Evolutionary conservation across 768 basidiomycete species (phyloP).

Genomic region (Lentinula guzmanii): DNA sequence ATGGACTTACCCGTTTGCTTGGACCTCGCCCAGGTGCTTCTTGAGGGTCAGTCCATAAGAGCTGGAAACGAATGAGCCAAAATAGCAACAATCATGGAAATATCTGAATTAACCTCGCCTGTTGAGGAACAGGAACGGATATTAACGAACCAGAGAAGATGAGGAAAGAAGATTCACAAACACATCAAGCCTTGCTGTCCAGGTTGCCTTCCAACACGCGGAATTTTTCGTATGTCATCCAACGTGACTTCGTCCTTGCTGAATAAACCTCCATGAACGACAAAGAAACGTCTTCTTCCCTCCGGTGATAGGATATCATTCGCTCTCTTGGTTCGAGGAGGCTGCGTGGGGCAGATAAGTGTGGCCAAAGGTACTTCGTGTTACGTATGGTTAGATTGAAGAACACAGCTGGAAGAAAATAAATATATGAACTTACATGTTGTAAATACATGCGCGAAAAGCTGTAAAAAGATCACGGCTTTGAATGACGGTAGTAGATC

Average conservation of each 20-base stretch:
- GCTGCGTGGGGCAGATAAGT: constrained; percentile 70
- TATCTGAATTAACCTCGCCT: constrained; percentile 56
- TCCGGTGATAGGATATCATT: constrained; percentile 74
- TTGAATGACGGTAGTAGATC: neutral
- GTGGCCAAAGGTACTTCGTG: constrained; percentile 85
- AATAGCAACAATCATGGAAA: neutral
- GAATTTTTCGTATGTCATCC: constrained; percentile 86
- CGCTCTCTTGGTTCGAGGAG: constrained; percentile 32
- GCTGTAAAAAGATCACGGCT: constrained; percentile 29
- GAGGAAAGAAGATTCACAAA: constrained; percentile 26
- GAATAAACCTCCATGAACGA: constrained; percentile 95
- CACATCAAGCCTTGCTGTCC: constrained; percentile 96
- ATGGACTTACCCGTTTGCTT: constrained; percentile 78
- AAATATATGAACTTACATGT: constrained; percentile 46
- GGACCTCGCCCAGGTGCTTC: constrained; percentile 84
- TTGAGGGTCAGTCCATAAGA: constrained; percentile 97
- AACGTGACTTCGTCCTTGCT: constrained; percentile 93
- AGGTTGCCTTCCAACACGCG: constrained; percentile 84
- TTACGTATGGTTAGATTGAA: neutral
- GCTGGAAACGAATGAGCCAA: constrained; percentile 30
- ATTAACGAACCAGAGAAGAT: neutral
- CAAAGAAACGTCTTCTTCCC: constrained; percentile 84
- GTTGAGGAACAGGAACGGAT: constrained; percentile 11
- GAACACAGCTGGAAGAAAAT: neutral
- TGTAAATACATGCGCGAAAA: constrained; percentile 94